A percentile compares a stretch with the other conserved stretches of the same genome.
Conservation (phyloP, 2,329 filamentous ascomycete genomes). For the Diaporthe citriasiana region DNA sequence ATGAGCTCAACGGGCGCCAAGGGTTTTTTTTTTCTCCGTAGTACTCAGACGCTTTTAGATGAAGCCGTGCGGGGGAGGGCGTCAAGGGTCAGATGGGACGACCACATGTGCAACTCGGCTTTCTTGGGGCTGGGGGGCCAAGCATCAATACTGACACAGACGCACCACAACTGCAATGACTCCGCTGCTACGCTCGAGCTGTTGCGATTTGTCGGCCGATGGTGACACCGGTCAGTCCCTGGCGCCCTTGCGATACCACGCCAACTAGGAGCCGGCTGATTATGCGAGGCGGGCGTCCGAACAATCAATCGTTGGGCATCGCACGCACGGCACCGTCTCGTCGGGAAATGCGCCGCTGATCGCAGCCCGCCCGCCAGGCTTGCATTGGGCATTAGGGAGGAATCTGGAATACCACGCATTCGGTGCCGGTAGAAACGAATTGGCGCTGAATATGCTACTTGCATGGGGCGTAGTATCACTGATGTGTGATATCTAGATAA, state of each 20-base stretch:
- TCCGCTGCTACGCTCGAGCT: constrained; percentile 7
- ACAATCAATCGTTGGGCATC: constrained; percentile 1
- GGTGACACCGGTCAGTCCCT: neutral
- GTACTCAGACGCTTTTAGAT: constrained; percentile 1
- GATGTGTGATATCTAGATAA: neutral
- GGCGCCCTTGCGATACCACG: neutral
- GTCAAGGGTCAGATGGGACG: neutral
- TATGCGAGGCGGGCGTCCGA: constrained; percentile 16
- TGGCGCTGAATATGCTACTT: neutral
- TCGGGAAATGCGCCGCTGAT: constrained; percentile 15
- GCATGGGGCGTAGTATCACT: neutral
- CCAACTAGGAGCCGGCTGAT: neutral
- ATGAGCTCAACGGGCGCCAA: constrained; percentile 16
- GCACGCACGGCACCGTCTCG: neutral
- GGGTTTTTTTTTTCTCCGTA: constrained; percentile 19
- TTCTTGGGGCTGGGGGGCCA: neutral
- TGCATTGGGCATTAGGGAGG: neutral
- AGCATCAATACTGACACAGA: constrained; percentile 13
- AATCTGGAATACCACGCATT: neutral
- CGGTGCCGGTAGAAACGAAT: neutral
- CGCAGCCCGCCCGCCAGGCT: neutral
- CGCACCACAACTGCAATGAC: neutral
- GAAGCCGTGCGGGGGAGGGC: constrained; percentile 15
- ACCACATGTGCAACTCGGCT: neutral
- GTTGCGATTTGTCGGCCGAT: constrained; percentile 26